Evolutionary conservation across 2,329 filamentous ascomycete genomes (phyloP).

Genomic region (Cladorrhinum sp.): DNA sequence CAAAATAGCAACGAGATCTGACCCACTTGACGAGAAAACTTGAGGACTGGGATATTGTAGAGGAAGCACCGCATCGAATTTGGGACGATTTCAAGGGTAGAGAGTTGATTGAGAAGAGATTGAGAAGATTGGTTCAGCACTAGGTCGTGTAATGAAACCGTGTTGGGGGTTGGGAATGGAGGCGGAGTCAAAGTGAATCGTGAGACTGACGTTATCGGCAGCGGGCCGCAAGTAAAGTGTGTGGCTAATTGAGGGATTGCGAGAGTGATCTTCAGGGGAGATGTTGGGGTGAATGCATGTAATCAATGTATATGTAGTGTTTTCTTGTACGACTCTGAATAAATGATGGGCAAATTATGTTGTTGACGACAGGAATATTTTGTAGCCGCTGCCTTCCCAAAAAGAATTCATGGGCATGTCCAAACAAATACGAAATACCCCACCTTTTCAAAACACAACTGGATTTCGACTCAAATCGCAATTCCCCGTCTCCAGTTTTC

Average conservation of each 20-base stretch:
- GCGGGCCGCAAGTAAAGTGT: not conserved
- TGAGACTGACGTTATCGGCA: not conserved
- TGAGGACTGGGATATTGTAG: slow-evolving; percentile 80
- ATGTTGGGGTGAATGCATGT: not conserved
- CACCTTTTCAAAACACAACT: not conserved
- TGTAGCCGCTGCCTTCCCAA: slow-evolving; percentile 1
- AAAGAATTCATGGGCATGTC: too few relatives aligned
- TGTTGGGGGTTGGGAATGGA: not conserved
- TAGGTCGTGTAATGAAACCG: not conserved
- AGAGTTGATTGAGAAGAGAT: slow-evolving; percentile 71
- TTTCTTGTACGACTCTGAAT: not conserved
- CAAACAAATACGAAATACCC: not conserved
- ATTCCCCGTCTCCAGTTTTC: not conserved
- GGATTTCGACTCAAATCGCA: not conserved
- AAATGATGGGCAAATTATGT: not conserved
- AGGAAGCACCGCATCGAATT: slow-evolving; percentile 79
- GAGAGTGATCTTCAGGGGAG: not conserved
- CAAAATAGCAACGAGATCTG: slow-evolving; percentile 68
- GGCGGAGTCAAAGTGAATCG: not conserved
- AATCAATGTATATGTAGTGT: not conserved
- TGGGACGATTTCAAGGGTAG: slow-evolving; percentile 76
- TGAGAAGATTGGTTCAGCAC: slow-evolving; percentile 56
- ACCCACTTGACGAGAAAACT: slow-evolving; percentile 77
- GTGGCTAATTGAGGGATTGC: not conserved
- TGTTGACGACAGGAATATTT: not conserved